A percentile compares a stretch with the other conserved stretches of the same genome.
phyloP scores from a whole-genome alignment of 1,284 basidiomycete genomes.

The Golubevia pallescens region DNA sequence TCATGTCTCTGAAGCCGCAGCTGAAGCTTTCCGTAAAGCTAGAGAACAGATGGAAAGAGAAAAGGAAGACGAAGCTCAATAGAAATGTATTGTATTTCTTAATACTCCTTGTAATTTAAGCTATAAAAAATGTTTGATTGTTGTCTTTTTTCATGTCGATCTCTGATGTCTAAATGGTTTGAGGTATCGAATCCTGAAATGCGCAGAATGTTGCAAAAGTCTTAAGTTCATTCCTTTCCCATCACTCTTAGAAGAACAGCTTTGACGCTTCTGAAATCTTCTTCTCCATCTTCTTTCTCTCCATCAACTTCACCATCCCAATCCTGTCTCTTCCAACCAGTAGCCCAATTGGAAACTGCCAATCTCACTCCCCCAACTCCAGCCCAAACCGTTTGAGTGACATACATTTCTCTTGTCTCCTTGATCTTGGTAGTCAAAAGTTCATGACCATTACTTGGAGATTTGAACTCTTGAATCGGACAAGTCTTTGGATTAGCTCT shows the following conservation, averaged over 20 bases:
- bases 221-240: not conserved
- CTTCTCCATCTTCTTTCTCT: constrained; percentile 40
- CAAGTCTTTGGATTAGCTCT: constrained; percentile 18
- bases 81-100: not conserved
- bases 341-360: constrained; percentile 68
- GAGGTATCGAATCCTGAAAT: too few species aligned
- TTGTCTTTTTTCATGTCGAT: not conserved
- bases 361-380: constrained; percentile 66
- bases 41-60: not conserved
- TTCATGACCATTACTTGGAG: constrained; percentile 18
- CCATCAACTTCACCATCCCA: not conserved
- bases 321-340: constrained; percentile 36
- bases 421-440: constrained; percentile 66
- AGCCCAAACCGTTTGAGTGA: constrained; percentile 66
- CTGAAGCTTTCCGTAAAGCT: not conserved
- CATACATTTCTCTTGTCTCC: constrained; percentile 65
- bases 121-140: too few species aligned
- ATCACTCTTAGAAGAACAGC: constrained; percentile 7
- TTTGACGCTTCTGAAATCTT: constrained; percentile 42
- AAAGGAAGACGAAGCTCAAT: not conserved
- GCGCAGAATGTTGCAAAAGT: too few species aligned
- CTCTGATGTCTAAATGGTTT: too few species aligned
- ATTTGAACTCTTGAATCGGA: constrained; percentile 33
- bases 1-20: not conserved
- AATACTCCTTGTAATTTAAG: too few species aligned